phyloP scores from a whole-genome alignment of 441 rosid species.

The Gossypium lobatum region DNA sequence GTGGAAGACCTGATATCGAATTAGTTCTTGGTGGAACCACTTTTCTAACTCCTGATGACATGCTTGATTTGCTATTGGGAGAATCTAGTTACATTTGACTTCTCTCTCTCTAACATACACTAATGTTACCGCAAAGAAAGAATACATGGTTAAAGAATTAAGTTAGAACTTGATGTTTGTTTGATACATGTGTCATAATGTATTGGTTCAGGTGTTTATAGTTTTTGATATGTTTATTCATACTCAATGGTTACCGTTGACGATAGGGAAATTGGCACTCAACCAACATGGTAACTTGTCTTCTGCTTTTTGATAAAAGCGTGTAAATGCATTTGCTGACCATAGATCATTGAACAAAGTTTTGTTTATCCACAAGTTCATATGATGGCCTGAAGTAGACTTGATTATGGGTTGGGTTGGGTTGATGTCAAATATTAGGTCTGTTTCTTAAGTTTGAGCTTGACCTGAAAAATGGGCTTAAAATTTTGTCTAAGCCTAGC shows the following conservation, averaged over 20 bases:
- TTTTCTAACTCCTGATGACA: slow-evolving; percentile 69
- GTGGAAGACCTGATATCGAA: slow-evolving; percentile 75
- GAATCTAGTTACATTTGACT: slow-evolving; percentile 50
- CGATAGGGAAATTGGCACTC: not conserved
- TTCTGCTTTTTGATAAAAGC: too few species aligned
- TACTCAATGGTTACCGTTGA: not conserved
- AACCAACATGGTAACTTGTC: not conserved
- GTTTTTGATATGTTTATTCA: not conserved
- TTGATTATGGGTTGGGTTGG: too few species aligned
- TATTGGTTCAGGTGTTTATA: not conserved
- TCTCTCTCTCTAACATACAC: not conserved
- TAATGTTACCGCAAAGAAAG: not conserved
- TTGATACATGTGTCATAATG: not conserved
- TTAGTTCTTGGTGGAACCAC: slow-evolving; percentile 85
- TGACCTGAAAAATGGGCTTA: too few species aligned
- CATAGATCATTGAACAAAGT: not conserved
- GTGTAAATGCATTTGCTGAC: not conserved
- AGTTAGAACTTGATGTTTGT: not conserved
- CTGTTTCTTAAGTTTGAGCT: too few species aligned
- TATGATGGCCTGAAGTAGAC: not conserved
- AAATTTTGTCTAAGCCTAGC: too few species aligned
- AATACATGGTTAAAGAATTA: not conserved
- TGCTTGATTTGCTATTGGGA: slow-evolving; percentile 75
- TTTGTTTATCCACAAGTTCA: not conserved
- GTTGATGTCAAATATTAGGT: too few species aligned